phyloP scores from a whole-genome alignment of 2,329 filamentous ascomycete genomes.

The Diaporthe destruens region DNA sequence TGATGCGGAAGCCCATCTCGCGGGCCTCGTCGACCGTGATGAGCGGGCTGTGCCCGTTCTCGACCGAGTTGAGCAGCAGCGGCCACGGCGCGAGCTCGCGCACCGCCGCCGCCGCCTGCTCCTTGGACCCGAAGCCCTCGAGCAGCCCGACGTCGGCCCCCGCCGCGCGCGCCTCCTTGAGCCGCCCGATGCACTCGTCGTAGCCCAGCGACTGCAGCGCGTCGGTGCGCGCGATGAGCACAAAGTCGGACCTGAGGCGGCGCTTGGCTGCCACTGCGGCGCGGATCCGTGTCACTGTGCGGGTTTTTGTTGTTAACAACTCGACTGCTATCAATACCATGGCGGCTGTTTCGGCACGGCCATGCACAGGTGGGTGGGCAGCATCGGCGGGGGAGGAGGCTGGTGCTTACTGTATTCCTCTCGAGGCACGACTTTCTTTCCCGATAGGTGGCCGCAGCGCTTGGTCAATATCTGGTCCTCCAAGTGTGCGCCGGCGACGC shows the following conservation, averaged over 20 bases:
- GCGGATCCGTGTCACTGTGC: constrained; percentile 46
- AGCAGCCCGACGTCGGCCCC: constrained; percentile 68
- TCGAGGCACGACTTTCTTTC: constrained; percentile 52
- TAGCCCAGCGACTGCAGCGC: constrained; percentile 65
- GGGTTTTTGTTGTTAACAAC: neutral
- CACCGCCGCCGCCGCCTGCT: constrained; percentile 56
- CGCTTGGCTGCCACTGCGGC: constrained; percentile 48
- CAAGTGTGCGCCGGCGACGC: constrained; percentile 57
- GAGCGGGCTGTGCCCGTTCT: constrained; percentile 66
- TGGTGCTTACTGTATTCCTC: constrained; percentile 45
- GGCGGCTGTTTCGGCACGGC: no score
- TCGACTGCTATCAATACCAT: no score
- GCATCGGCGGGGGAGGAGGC: no score
- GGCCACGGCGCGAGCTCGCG: constrained; percentile 61
- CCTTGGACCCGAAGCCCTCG: constrained; percentile 58
- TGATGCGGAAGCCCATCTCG: constrained; percentile 68
- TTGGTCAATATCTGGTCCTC: constrained; percentile 54
- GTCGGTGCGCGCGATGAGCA: constrained; percentile 72
- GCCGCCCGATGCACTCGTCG: constrained; percentile 60
- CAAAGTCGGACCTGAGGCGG: constrained; percentile 61
- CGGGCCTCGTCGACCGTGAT: constrained; percentile 65
- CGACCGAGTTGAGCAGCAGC: constrained; percentile 70
- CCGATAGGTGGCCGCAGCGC: constrained; percentile 55
- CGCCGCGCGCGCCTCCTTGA: constrained; percentile 59
- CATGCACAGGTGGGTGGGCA: no score